Conservation (phyloP, 2,329 filamentous ascomycete species). For the Fusarium clavum region DNA sequence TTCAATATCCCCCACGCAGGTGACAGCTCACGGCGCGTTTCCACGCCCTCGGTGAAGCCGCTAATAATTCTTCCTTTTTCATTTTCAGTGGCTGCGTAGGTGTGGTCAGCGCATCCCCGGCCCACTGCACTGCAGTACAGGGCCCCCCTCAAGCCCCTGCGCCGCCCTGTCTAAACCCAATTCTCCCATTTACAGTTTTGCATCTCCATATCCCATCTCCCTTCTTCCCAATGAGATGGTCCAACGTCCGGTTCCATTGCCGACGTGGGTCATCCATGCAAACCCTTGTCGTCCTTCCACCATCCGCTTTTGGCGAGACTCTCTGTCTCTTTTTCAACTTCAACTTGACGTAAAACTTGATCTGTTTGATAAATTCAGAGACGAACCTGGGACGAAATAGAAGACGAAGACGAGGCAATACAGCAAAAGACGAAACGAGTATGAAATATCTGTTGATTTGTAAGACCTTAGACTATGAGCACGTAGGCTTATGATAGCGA, state of each 20-base stretch:
- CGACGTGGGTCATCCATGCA: slow-evolving; percentile 37
- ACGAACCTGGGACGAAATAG: not conserved
- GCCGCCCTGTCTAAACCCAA: slow-evolving; percentile 25
- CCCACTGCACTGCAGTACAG: slow-evolving; percentile 5
- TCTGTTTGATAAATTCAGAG: not conserved
- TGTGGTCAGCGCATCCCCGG: not conserved
- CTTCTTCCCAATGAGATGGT: slow-evolving; percentile 32
- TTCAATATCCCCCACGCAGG: slow-evolving; percentile 45
- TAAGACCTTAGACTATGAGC: not conserved
- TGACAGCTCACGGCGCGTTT: slow-evolving; percentile 45
- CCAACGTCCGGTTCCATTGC: slow-evolving; percentile 17
- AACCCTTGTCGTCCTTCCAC: slow-evolving; percentile 20
- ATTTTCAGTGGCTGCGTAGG: not conserved
- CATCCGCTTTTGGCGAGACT: slow-evolving; percentile 17
- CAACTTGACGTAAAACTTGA: not conserved
- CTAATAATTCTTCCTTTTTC: slow-evolving; percentile 15
- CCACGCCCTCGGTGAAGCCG: slow-evolving; percentile 49
- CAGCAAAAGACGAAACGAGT: not conserved
- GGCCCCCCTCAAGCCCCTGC: slow-evolving; percentile 18
- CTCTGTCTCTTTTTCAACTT: slow-evolving; percentile 15
- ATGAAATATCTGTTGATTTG: not conserved
- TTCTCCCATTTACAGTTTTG: slow-evolving; percentile 12
- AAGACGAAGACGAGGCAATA: not conserved
- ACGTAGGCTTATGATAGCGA: not conserved
- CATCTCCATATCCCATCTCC: slow-evolving; percentile 12